Evolutionary conservation across 768 basidiomycete genomes (phyloP).

Genomic region (Bullera alba): DNA sequence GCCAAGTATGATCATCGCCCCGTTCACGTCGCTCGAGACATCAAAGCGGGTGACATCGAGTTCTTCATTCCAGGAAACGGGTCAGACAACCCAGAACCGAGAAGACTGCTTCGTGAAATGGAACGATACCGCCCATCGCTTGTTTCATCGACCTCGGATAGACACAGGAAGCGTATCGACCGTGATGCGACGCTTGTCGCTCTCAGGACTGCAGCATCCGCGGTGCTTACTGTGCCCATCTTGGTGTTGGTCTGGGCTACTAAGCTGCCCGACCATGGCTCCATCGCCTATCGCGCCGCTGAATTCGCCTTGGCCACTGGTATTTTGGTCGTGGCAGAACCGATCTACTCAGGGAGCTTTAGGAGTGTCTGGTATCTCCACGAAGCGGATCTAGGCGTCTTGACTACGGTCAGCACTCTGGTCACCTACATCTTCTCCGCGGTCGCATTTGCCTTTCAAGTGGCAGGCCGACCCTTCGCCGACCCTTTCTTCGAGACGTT

Average conservation of each 20-base stretch:
- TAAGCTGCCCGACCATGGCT: neutral
- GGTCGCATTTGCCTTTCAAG: neutral
- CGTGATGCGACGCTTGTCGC: no score
- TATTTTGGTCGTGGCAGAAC: neutral
- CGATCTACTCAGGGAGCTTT: neutral
- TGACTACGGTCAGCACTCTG: neutral
- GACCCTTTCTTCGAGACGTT: conserved; percentile 1
- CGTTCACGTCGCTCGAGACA: no score
- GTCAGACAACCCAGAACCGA: no score
- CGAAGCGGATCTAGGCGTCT: neutral
- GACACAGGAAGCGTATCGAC: no score
- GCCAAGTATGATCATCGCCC: no score
- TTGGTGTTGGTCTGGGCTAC: neutral
- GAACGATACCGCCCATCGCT: no score
- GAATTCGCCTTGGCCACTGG: neutral
- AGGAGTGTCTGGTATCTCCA: neutral
- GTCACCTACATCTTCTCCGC: neutral
- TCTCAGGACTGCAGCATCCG: neutral
- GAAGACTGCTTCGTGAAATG: no score
- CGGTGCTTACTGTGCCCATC: neutral
- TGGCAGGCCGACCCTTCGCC: neutral
- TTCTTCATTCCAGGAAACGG: no score
- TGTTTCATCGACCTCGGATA: no score
- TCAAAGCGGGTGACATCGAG: no score
- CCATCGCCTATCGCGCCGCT: neutral